A percentile compares a stretch with the other conserved stretches of the same genome.
phyloP scores from a whole-genome alignment of 2,329 filamentous ascomycete species.

The Fusarium sp. region DNA sequence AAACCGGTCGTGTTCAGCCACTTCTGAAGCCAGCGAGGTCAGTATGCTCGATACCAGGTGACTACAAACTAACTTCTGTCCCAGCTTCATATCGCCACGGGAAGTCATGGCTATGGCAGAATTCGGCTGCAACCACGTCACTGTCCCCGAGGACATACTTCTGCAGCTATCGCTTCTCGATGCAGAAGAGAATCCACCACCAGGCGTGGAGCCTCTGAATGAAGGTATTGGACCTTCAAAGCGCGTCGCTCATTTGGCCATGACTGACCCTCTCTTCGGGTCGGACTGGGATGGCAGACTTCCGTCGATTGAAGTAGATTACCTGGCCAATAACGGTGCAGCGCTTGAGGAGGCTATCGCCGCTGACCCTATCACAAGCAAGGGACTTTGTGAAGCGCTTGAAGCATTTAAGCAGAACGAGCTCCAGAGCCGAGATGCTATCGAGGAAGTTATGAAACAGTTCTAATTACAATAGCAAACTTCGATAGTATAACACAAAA shows the following conservation, averaged over 20 bases:
- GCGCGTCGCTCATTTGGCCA: background rate
- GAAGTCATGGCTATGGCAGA: slow-evolving; percentile 13
- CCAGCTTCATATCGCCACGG: background rate
- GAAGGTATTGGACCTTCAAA: background rate
- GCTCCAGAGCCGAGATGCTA: background rate
- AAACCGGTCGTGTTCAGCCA: background rate
- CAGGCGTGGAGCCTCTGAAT: accelerated
- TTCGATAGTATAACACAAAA: background rate
- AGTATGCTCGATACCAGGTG: accelerated
- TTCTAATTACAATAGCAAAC: background rate
- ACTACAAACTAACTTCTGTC: accelerated
- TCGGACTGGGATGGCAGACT: background rate
- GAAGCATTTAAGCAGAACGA: slow-evolving; percentile 1
- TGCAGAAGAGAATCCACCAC: background rate
- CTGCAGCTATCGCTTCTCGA: background rate
- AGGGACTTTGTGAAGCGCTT: background rate
- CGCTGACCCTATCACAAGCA: background rate
- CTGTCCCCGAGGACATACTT: background rate
- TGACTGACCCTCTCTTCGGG: background rate
- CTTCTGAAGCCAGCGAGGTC: slow-evolving; percentile 11
- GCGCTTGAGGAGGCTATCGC: background rate
- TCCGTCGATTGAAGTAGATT: background rate
- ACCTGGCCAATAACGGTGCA: background rate
- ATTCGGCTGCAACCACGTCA: slow-evolving; percentile 1
- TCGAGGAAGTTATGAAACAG: background rate